Evolutionary conservation across 2,329 filamentous ascomycete genomes (phyloP).

Genomic region (Xylaria hypoxylon): DNA sequence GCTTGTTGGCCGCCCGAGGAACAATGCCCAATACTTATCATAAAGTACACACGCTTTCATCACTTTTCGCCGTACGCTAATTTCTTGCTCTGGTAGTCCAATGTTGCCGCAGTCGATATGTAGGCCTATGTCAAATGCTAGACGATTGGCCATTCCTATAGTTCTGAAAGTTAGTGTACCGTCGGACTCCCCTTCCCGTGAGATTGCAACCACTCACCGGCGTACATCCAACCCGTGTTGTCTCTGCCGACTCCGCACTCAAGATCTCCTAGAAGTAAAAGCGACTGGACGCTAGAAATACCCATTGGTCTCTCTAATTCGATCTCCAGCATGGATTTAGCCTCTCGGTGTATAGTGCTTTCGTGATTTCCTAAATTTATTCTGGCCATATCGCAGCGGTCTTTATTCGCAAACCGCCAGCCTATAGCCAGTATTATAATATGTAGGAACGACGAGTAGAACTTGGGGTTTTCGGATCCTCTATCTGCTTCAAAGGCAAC

Average conservation of each 20-base stretch:
- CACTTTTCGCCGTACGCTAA: conserved; percentile 33
- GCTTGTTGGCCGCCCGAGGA: conserved; percentile 34
- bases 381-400: conserved; percentile 35
- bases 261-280: conserved; percentile 39
- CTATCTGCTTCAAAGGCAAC: conserved; percentile 37
- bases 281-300: conserved; percentile 35
- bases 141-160: conserved; percentile 38
- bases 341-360: conserved; percentile 38
- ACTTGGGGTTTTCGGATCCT: conserved; percentile 37
- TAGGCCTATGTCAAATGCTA: conserved; percentile 38
- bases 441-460: conserved; percentile 38
- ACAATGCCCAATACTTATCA: conserved; percentile 39
- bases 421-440: conserved; percentile 38
- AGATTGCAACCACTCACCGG: conserved; percentile 29
- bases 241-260: conserved; percentile 39
- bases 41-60: conserved; percentile 39
- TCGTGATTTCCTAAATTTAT: conserved; percentile 36
- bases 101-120: conserved; percentile 28
- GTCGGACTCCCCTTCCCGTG: too few relatives aligned
- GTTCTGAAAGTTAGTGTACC: conserved; percentile 10
- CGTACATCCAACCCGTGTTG: conserved; percentile 38
- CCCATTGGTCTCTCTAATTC: conserved; percentile 38
- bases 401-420: conserved; percentile 38
- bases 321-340: conserved; percentile 37
- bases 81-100: conserved; percentile 31